Percentiles rank a stretch among this genome's conserved stretches.
phyloP scores from a whole-genome alignment of 176 grass and related monocot species.

The Lolium perenne region DNA sequence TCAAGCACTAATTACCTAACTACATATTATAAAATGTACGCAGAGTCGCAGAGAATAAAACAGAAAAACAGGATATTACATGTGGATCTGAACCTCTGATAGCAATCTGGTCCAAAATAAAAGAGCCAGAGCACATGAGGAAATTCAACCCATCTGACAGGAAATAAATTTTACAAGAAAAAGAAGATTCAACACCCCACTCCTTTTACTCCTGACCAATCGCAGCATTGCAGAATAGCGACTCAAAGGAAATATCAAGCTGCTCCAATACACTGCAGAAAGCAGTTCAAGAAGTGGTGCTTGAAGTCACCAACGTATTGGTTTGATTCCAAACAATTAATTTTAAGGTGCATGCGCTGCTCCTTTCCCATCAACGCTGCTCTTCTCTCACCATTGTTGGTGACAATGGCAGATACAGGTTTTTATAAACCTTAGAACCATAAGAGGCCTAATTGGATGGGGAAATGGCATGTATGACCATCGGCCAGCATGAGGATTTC shows the following conservation, averaged over 20 bases:
- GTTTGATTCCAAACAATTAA: neutral
- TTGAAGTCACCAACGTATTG: neutral
- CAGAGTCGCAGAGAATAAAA: neutral
- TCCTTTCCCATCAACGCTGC: neutral
- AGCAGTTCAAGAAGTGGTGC: neutral
- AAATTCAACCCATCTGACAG: slow-evolving; percentile 12
- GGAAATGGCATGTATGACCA: neutral
- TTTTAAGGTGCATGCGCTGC: neutral
- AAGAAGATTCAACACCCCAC: neutral
- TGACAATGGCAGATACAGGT: neutral
- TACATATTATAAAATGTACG: neutral
- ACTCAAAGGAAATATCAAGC: neutral
- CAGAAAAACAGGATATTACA: slow-evolving; percentile 5
- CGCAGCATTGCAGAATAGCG: neutral
- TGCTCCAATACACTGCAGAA: neutral
- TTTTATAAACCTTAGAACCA: neutral
- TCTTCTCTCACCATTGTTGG: neutral
- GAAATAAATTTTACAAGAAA: slow-evolving; percentile 31
- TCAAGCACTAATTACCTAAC: neutral
- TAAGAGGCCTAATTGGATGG: neutral
- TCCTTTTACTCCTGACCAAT: neutral
- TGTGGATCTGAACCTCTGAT: neutral
- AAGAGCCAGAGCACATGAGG: neutral
- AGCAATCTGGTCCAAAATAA: slow-evolving; percentile 27
- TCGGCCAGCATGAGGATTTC: neutral